These are phyloP conservation scores for Collybia mongolica DNA, from an alignment of 768 basidiomycete species.

Conservation along the genomic window DNA sequence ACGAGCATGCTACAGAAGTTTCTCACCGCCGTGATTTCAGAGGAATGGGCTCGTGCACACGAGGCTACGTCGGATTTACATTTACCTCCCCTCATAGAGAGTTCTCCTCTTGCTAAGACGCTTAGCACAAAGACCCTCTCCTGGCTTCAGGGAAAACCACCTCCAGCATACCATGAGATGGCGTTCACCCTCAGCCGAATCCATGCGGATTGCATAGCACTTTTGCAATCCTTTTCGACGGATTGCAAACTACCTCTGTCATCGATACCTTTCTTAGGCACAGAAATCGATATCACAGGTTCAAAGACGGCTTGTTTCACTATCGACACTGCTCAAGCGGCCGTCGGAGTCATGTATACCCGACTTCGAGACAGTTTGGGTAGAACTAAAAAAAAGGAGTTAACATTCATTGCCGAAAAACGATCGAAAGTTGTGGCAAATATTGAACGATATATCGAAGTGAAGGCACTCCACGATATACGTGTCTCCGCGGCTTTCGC, in stretches of 20 bases:
- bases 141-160: conserved; percentile 74
- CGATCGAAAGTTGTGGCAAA: conserved; percentile 62
- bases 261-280: conserved; percentile 76
- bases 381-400: conserved; percentile 75
- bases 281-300: conserved; percentile 73
- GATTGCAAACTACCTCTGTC: conserved; percentile 85
- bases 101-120: conserved; percentile 59
- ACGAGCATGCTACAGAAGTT: conserved; percentile 91
- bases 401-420: conserved; percentile 74
- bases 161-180: conserved; percentile 90
- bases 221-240: conserved; percentile 79
- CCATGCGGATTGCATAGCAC: conserved; percentile 71
- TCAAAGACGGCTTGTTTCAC: conserved; percentile 69
- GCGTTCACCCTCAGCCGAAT: conserved; percentile 76
- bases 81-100: conserved; percentile 45
- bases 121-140: conserved; percentile 66
- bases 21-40: conserved; percentile 78
- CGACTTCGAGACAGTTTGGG: conserved; percentile 74
- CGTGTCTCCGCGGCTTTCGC: conserved; percentile 90
- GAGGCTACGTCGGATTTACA: conserved; percentile 27
- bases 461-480: conserved; percentile 83
- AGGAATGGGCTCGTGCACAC: conserved; percentile 84
- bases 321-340: conserved; percentile 70
- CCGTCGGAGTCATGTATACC: conserved; percentile 69
- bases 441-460: conserved; percentile 77